Evolutionary conservation across 805 yeast species (phyloP), one percentile per base, ranked within the genome.

Genomic region (Ogataea pini): DNA sequence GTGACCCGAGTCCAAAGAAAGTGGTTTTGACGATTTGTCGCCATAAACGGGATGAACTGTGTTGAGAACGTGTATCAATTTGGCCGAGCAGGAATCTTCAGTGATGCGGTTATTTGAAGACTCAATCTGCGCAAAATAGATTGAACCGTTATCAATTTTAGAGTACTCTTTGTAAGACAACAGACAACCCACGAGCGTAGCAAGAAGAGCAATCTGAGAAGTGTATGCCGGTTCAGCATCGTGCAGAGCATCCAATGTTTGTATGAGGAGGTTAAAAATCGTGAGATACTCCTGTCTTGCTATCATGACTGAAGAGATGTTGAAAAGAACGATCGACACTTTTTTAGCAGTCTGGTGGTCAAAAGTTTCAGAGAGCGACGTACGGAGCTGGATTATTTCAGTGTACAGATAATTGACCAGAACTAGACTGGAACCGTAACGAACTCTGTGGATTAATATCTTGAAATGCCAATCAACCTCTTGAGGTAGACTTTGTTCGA

Each of bases 361-460:
- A 69, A 86, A 70, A 55, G 78, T 78, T 84, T 86, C 78, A 37
- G 77, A 85, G 48, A 69, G 73, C 17, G 65, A 65, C n/a, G 63
- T 58, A 19, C 63, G 42, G 14, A 54, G 28, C n/a, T 49, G 52
- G 43, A 74, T 68, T 36, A 75, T 62, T 25, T 76, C 63, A 47
- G 69, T 71, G 60, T 75, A 78, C 33, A 71, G 58, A 39, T 72
- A 78, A 47, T 75, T 76, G 18, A 77, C 65, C 18, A 76, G 55
- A 22, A 62, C 56, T 49, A 76, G 45, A 47, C 70, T 75, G 5
- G 79, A 73, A 1, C 72, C 67, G 25, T 74, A 67, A 48, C 71
- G 76, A 44, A 78, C 62, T 45, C 78, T 61, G 27, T 73, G 62
- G 20, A 78, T 47, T 18, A 75, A 50, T 3, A 67, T 39, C 32